Evolutionary conservation across 2,329 filamentous ascomycete genomes (phyloP), one percentile per base, ranked within the genome.

Genomic region (Fusarium graminum): DNA sequence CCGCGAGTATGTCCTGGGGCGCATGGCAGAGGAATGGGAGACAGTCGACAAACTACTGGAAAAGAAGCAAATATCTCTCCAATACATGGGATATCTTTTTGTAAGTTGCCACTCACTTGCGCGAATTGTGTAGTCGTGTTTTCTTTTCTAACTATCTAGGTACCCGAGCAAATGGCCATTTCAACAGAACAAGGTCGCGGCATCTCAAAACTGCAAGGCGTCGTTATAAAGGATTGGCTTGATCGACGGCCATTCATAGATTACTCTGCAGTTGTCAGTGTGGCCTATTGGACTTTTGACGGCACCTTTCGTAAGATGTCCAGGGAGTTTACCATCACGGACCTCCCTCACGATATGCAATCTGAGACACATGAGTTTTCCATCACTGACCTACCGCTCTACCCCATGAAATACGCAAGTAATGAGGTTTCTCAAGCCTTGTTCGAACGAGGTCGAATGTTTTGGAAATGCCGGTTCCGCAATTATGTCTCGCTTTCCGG

Each of bases 401-500:
- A 52, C 5, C 52, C 52, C 2, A 22, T 36, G 4, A 0, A 25
- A 0, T 19, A 52, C 8, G 22, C 4, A 0, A 16, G 26, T 1
- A 2, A 13, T 0, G 13, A 3, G 0, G 17, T 22, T 7, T 3
- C 4, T 6, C 0, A 4, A 1, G 39, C 2, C 4, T 29, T 56
- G 0, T 26, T 22, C 3, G 16, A 16, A 1, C 45, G 38, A 0
- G 52, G 46, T 1, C 8, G 14, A 2, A 55, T 55, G 45, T 55
- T 41, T 3, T 55, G 29, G 52, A 41, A 55, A 16, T 55, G 52
- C 3, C 36, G 52, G 0, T 4, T 7, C 12, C 45, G 52, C 2
- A 55, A 55, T 16, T 55, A 55, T 4, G 36, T 52, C 2, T 28
- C 4, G n/a, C 13, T 34, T 4, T n/a, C n/a, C 8, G 13, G 30